These are phyloP conservation scores for Colletotrichum destructivum DNA, from an alignment of 2,329 filamentous ascomycete species.

Conservation along the genomic window DNA sequence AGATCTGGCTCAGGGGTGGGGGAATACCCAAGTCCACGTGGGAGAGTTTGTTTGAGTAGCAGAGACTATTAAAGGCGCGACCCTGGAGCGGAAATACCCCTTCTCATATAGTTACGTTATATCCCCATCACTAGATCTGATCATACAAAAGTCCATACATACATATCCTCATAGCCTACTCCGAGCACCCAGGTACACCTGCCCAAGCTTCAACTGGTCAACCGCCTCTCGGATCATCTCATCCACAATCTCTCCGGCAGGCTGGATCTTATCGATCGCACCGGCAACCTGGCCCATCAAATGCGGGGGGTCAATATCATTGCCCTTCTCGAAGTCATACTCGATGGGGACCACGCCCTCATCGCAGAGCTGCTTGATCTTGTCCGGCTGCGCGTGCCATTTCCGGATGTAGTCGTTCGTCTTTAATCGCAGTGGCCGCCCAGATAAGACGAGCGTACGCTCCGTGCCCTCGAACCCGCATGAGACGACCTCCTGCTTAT, in stretches of 20 bases:
- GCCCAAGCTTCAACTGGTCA: slow-evolving; percentile 74
- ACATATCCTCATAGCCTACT: slow-evolving; percentile 58
- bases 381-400: slow-evolving; percentile 84
- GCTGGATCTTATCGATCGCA: slow-evolving; percentile 82
- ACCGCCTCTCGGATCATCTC: slow-evolving; percentile 90
- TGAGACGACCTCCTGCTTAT: slow-evolving; percentile 88
- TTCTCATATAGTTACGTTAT: slow-evolving; percentile 5
- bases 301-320: slow-evolving; percentile 88
- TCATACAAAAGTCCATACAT: background rate
- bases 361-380: slow-evolving; percentile 82
- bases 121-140: background rate
- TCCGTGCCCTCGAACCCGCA: slow-evolving; percentile 86
- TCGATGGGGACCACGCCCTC: slow-evolving; percentile 85
- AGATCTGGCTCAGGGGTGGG: slow-evolving; percentile 34
- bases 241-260: slow-evolving; percentile 86
- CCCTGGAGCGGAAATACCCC: slow-evolving; percentile 33
- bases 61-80: background rate
- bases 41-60: slow-evolving; percentile 24
- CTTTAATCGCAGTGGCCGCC: slow-evolving; percentile 84
- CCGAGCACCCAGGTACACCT: slow-evolving; percentile 68
- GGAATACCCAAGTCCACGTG: slow-evolving; percentile 26
- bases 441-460: slow-evolving; percentile 85
- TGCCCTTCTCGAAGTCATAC: slow-evolving; percentile 85
- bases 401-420: slow-evolving; percentile 86
- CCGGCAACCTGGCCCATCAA: slow-evolving; percentile 96